Evolutionary conservation across 2,329 filamentous ascomycete species (phyloP), one percentile per base, ranked within the genome.

Genomic region (Phyllosticta paracitricarpa): DNA sequence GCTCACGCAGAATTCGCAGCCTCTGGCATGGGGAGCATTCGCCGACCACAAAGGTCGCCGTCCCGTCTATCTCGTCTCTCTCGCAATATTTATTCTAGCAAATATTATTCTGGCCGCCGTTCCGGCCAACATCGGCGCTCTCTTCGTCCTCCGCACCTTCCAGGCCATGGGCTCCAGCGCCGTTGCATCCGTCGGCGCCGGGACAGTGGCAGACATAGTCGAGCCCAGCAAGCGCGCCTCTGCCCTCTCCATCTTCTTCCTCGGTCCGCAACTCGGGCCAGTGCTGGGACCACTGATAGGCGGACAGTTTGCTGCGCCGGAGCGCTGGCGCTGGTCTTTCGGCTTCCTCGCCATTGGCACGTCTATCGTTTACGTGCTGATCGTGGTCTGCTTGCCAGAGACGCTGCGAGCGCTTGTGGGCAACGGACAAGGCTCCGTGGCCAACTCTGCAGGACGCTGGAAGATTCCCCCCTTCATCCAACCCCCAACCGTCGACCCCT

Each of bases 371-470:
- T 70, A 69, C 55, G 55, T 66, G 5, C 62, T 69, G 3, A 68
- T 77, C 22, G 28, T 72, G 22, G 70, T 79, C 58, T 72, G 71
- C 61, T 75, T 79, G 6, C 78, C 78, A 0, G 78, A 80, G 64
- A 80, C 78, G 2, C 68, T 80, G 8, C 73, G 77, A 26, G 71
- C 72, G 4, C 67, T 76, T 2, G 78, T 79, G 1, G 78, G 78
- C 4, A 78, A 78, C 59, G 77, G 77, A 17, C 64, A 66, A 25
- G 25, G 5, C 4, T 56, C 54, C 26, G 24, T 55, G n/a, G 10
- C 28, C 4, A 53, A 51, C 9, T 25, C 53, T 33, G 35, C 24
- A 22, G 30, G 48, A 22, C 19, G 19, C 14, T 30, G 53, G 58
- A 60, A 54, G 22, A 33, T 60, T 26, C 58, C 54, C 25, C 53